phyloP scores from a whole-genome alignment of 2,329 filamentous ascomycete genomes.

The Ophiostoma ulmi region DNA sequence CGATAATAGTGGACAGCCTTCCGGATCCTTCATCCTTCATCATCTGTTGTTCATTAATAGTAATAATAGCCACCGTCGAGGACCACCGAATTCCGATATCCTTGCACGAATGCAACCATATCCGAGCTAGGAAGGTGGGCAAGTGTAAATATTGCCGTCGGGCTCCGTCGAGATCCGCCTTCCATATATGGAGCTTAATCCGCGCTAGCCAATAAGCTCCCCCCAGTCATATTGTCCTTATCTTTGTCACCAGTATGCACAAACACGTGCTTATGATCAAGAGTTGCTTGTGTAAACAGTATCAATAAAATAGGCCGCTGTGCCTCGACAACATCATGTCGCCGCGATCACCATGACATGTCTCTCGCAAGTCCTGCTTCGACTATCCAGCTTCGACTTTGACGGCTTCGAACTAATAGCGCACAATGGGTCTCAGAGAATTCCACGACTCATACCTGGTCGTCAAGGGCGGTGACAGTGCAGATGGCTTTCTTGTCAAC shows the following conservation, averaged over 20 bases:
- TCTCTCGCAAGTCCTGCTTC: constrained; percentile 1
- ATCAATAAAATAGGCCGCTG: not conserved
- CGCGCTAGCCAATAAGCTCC: constrained; percentile 9
- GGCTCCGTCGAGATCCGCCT: constrained; percentile 2
- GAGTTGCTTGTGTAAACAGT: not conserved
- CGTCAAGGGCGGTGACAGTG: constrained; percentile 4
- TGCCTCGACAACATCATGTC: not conserved
- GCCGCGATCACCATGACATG: not conserved
- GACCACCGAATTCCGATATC: constrained; percentile 7
- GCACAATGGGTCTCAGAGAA: not conserved
- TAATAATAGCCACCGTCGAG: not conserved
- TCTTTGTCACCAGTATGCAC: constrained; percentile 3
- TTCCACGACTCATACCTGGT: constrained; percentile 12
- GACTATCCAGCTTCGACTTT: not conserved
- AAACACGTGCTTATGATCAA: not conserved
- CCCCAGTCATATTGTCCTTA: not conserved
- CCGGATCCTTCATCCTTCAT: not conserved
- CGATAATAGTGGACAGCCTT: not conserved
- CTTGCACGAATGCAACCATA: not conserved
- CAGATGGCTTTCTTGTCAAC: constrained; percentile 11
- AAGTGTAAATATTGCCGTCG: not conserved
- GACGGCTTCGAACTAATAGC: not conserved
- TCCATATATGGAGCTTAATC: not conserved
- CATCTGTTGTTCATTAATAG: not conserved
- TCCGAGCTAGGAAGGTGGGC: constrained; percentile 10